Evolutionary conservation across 2,329 filamentous ascomycete species (phyloP), one percentile per base, ranked within the genome.

Genomic region (Aspergillus quadrilineatus): DNA sequence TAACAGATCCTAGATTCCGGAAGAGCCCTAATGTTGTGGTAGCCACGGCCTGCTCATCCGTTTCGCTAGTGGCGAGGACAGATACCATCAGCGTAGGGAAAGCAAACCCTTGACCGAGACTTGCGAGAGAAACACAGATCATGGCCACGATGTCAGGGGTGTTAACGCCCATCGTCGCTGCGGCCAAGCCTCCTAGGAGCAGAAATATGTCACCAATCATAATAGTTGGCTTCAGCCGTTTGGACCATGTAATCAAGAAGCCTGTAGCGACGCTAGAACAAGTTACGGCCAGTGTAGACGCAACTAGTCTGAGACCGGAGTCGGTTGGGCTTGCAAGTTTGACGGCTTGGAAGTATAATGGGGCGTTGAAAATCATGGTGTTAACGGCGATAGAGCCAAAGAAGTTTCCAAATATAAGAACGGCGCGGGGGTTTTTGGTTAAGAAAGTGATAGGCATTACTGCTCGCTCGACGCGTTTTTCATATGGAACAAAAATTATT

Each of bases 301-400:
- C 77, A 17, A 89, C 80, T 52, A 92, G 85, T 43, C 86, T 83
- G 29, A 91, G 81, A n/a, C 89, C 89, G 0, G 89, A 90, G 26
- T 80, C 77, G 0, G 89, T 90, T 14, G 89, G 86, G 5, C 80
- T 82, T 56, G 87, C 85, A 50, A 89, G 80, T 47, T 89, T 85
- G 28, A 90, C 88, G 37, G 86, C 87, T 69, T 90, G 88, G 74
- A 90, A 92, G 76, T 87, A 92, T 6, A 92, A 77, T 0, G 89
- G 89, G 5, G 85, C 85, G 65, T 87, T 87, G 73, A 90, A 89
- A 14, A 89, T 75, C 61, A 89, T 83, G 2, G 79, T 80, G 59
- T 82, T 80, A 57, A 80, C 71, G 1, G 78, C 76, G 14, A 82
- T 70, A 5, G 74, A 68, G 0, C 76, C 76, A 59, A 82, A 80